Evolutionary conservation across 169 alveolate species (phyloP), one percentile per base, ranked within the genome.

Genomic region (Haemoproteus tartakovskyi): DNA sequence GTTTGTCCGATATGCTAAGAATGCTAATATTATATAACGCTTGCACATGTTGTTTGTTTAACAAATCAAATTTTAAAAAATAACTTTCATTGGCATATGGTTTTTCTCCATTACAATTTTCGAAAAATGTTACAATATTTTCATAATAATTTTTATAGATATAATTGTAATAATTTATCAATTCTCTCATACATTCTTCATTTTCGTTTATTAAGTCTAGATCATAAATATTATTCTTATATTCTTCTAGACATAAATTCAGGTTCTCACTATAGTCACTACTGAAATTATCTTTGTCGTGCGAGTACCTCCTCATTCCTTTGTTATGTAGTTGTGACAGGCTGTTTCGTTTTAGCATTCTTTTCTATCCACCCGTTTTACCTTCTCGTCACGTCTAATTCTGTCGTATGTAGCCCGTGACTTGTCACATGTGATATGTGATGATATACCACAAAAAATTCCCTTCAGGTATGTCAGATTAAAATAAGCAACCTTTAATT

Each of bases 181-280:
- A 43, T 50, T 74, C 84, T 19, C 84, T 74, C 78, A 54, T 74
- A 57, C 84, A 74, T 56, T 74, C 84, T 29, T 74, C 84, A 74
- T 74, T 74, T 16, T 74, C 84, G 54, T 74, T 74, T 56, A 74
- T 74, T 74, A 74, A 57, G 36, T 74, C 84, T 45, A 74, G 37
- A 50, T 74, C 84, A 38, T 74, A 74, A 56, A 74, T 74, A 40
- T 74, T 74, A n/a, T 74, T 74, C 40, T 27, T 74, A 36, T 74
- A 74, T 40, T 74, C 84, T 27, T 40, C 74, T 18, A 74, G 61
- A 60, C 84, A 74, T 48, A 74, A 43, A 26, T 56, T 74, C 43
- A 74, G n/a, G 38, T 74, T 56, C 57, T 74, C 84, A 12, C 78
- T 12, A 38, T 57, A 74, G 4, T 56, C 84, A 74, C 40, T 48